phyloP scores from a whole-genome alignment of 2,329 filamentous ascomycete genomes.

The Penicillium sp. region DNA sequence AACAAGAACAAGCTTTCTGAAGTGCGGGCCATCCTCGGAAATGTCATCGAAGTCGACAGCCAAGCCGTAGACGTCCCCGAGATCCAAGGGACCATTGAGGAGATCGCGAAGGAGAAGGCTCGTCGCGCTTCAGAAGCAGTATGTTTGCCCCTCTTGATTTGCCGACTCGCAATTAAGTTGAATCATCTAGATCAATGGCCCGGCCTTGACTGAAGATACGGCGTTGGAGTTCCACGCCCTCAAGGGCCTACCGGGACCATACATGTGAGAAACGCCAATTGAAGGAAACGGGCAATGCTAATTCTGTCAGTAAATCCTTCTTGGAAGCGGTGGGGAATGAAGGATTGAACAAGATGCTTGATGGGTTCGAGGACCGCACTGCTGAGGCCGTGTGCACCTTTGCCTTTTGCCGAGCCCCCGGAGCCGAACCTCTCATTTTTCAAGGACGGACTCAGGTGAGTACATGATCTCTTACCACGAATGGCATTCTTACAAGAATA shows the following conservation, averaged over 20 bases:
- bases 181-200: constrained; percentile 67
- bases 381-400: constrained; percentile 96
- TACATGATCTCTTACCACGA: background rate
- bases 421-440: constrained; percentile 80
- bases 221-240: constrained; percentile 90
- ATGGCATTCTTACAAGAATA: constrained; percentile 24
- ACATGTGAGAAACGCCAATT: constrained; percentile 67
- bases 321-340: constrained; percentile 77
- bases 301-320: constrained; percentile 79
- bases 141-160: constrained; percentile 28
- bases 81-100: constrained; percentile 88
- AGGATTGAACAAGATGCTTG: constrained; percentile 86
- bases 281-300: background rate
- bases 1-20: constrained; percentile 93
- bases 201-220: constrained; percentile 94
- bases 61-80: constrained; percentile 80
- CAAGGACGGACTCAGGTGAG: constrained; percentile 81
- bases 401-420: constrained; percentile 83
- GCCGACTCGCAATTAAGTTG: background rate
- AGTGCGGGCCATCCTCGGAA: constrained; percentile 81
- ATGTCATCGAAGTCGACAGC: constrained; percentile 69
- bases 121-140: constrained; percentile 76
- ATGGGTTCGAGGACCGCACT: constrained; percentile 84
- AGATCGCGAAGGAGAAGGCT: constrained; percentile 88
- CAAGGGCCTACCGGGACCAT: constrained; percentile 88